Base-by-base conservation (phyloP, 306 rosid species). In the Sphenostylis stenocarpa region DNA sequence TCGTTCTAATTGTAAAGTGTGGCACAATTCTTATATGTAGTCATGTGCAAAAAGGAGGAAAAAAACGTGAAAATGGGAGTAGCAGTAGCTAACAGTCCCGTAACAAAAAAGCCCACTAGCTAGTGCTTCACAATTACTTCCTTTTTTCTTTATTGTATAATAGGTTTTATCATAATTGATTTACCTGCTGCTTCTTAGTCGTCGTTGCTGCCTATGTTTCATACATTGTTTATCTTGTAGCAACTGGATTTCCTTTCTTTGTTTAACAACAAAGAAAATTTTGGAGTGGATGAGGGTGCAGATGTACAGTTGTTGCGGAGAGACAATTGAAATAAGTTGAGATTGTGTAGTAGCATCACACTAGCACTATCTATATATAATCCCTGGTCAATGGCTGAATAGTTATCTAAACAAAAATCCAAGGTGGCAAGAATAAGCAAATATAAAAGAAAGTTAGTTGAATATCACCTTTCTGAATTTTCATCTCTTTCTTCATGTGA, bases 381-480 rank as follows among this genome's bases (percentile, higher is more conserved):
- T 36, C 31, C 44, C 31, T 39, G 53, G 63, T 76, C 48, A 39
- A 52, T 63, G 57, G 15, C 19, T 70, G 43, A 28, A 72, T 72
- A 66, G 57, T 47, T 58, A 15, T 34, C 48, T 41, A 47, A 29
- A 66, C 6, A 1, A 47, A 45, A 43, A 39, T 51, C 8, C 10
- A 16, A 63, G 23, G 51, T 24, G 28, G 44, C 63, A 34, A 28
- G 29, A 19, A 55, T 20, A 29, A 23, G 74, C 12, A 9, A 83
- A 60, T 24, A 69, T 17, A 23, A 7, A 21, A 61, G 39, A 58
- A 60, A 70, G 19, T 63, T 34, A 24, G 65, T 73, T 60, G 6
- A 67, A 12, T 56, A 41, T 51, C 21, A 26, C 21, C 39, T 72
- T 44, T 31, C 63, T 29, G 4, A 29, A 39, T 51, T 29, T 44